Base-by-base conservation (phyloP, 1,284 basidiomycete species). In the Porogramme epimiltina region DNA sequence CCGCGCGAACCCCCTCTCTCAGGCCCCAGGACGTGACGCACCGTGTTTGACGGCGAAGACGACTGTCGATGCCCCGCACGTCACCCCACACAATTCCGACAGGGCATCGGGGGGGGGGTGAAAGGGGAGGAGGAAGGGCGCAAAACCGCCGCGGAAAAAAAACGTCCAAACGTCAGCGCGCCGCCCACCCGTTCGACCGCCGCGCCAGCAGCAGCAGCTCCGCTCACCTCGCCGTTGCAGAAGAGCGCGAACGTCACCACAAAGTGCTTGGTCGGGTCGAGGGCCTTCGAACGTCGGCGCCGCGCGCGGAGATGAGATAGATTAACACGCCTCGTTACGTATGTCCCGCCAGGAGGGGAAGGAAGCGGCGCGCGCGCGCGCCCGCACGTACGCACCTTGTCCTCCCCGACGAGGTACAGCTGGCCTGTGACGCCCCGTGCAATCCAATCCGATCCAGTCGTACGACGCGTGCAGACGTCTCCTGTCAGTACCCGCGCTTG, bases 21-120 rank as follows among this genome's bases (percentile, higher is more conserved):
- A 31, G 44, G 25, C 4, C 24, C 13, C 23, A 15, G 34, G 18
- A 19, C 16, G 26, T 44, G 10, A 53, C 24, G 37, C 48, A 82
- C 81, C 45, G 81, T 82, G 59, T 83, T 84, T 0, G 82, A 85
- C 16, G 82, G 82, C 22, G 82, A 84, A 6, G 81, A 84, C 0
- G 81, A 85, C 79, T 72, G 33, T 8, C 15, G 28, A 15, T 8
- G 15, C 28, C 9, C 15, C 9, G 9, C 28, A 15, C 28, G 28
- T 31, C 28, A 31, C 28, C 9, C 28, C 28, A 15, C 28, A 15
- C 15, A 31, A 31, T 31, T 31, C 15, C 8, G 28, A 8, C 28
- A 31, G 9, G 15, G 28, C 9, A 31, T n/a, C n/a, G n/a, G n/a
- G n/a, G n/a, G n/a, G n/a, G n/a, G n/a, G n/a, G n/a, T n/a, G n/a